Evolutionary conservation across 176 grass and related monocot species (phyloP), one percentile per base, ranked within the genome.

Genomic region (Oryza coarctata): DNA sequence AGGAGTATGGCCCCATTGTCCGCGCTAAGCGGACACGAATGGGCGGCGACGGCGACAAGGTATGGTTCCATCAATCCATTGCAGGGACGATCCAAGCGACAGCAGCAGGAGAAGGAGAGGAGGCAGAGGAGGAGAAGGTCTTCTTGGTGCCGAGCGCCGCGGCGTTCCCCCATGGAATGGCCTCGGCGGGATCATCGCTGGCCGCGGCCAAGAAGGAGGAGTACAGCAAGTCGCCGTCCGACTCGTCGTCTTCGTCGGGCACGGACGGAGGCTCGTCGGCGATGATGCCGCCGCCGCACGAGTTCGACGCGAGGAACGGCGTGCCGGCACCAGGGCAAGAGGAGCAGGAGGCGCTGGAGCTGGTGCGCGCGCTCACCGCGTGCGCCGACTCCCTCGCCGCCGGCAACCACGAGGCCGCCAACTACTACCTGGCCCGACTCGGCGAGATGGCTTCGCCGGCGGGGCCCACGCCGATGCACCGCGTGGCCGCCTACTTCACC

Each of bases 61-160:
- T 93, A 91, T 98, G 96, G 92, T 93, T 98, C 80, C 88, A 86
- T 93, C 88, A 88, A 78, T 33, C 86, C 82, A 95, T 85, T 62
- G 84, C 91, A 83, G 90, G 91, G 29, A 55, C 70, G 67, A 30
- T 85, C 61, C 85, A 80, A 23, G 70, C 38, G 9, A 83, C 77
- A 0, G 84, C 76, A 2, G 64, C 83, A 45, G 71, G 80, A 4
- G 81, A 82, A 55, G 55, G 76, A 12, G 72, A 82, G 18, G 80
- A 73, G 30, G 63, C 65, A 0, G 87, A 83, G 80, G 87, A 97
- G 76, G 87, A 94, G 78, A 99, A 96, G 89, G 91, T 82, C 30
- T 92, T 91, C 52, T 78, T 92, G 17, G 89, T 99, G 29, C 97
- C 93, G 1, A 94, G 76, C 33, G 91, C 93, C 9, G 91, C 97